phyloP scores from a whole-genome alignment of 495 filamentous ascomycete species.

The Neurospora tetrasperma region DNA sequence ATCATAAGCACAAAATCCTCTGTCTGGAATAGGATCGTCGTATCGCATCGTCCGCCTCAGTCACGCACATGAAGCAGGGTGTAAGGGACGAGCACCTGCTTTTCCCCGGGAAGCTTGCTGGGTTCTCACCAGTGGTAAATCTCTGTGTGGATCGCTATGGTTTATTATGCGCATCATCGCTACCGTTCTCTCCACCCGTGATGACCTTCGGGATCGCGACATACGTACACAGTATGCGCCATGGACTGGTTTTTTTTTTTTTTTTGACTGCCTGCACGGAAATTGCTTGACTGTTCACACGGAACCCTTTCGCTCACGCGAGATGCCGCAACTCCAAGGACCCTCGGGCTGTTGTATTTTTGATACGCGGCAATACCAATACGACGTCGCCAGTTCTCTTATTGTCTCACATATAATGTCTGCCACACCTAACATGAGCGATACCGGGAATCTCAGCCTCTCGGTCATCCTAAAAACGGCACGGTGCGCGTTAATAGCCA shows the following conservation, averaged over 20 bases:
- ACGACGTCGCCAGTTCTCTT: background rate
- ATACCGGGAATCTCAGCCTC: background rate
- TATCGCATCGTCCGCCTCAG: background rate
- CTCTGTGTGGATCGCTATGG: background rate
- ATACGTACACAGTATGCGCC: background rate
- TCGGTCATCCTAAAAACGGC: background rate
- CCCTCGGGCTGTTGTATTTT: background rate
- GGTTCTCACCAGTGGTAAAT: background rate
- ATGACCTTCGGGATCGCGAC: background rate
- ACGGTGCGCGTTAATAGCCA: background rate
- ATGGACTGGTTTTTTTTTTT: background rate
- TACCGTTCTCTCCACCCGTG: background rate
- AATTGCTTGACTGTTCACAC: background rate
- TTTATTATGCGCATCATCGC: background rate
- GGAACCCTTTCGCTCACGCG: background rate
- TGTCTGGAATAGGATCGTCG: background rate
- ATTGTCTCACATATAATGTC: background rate
- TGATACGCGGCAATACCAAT: background rate
- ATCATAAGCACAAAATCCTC: background rate
- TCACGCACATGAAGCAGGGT: background rate
- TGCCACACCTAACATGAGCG: background rate
- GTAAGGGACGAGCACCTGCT: background rate
- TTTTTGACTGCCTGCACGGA: background rate
- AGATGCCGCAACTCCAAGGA: background rate
- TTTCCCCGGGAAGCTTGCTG: background rate